Conservation (phyloP, 108 stramenopile species). For the Stephanodiscus minutulus region DNA sequence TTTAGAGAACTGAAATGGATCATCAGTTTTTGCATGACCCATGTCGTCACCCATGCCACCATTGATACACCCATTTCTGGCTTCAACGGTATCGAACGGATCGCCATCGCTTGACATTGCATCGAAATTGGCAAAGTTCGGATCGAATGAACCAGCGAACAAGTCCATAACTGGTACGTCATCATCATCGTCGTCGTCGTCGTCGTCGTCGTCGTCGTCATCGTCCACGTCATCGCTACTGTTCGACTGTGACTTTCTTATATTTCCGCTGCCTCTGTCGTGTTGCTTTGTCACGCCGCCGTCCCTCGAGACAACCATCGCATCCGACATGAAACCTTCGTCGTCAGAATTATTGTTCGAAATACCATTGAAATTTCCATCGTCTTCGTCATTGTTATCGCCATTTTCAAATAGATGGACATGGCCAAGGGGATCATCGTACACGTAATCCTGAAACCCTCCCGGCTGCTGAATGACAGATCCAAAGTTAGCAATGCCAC, state of each 20-base stretch:
- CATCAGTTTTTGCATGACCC: background rate
- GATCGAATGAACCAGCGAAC: conserved; percentile 37
- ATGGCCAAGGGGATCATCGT: conserved; percentile 43
- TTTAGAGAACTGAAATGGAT: conserved; percentile 13
- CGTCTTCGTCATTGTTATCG: conserved; percentile 28
- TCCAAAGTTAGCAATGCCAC: conserved; percentile 32
- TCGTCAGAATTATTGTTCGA: conserved; percentile 13
- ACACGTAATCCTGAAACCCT: conserved; percentile 39
- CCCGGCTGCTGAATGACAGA: conserved; percentile 25
- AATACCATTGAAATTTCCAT: conserved; percentile 17
- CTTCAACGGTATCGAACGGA: background rate
- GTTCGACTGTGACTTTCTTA: conserved; percentile 11
- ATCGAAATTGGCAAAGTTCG: conserved; percentile 37
- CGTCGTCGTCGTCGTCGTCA: conserved; percentile 29
- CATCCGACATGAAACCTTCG: conserved; percentile 44
- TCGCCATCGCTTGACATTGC: conserved; percentile 3
- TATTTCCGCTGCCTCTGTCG: background rate
- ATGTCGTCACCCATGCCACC: background rate
- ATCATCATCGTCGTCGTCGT: conserved; percentile 32
- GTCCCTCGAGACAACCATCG: conserved; percentile 34
- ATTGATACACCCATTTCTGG: background rate
- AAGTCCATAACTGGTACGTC: conserved; percentile 46
- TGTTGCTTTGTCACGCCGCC: conserved; percentile 8
- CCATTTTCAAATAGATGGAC: conserved; percentile 20
- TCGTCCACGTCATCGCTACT: conserved; percentile 26